phyloP scores from a whole-genome alignment of 2,329 filamentous ascomycete species.

The Nigrospora sphaerica region DNA sequence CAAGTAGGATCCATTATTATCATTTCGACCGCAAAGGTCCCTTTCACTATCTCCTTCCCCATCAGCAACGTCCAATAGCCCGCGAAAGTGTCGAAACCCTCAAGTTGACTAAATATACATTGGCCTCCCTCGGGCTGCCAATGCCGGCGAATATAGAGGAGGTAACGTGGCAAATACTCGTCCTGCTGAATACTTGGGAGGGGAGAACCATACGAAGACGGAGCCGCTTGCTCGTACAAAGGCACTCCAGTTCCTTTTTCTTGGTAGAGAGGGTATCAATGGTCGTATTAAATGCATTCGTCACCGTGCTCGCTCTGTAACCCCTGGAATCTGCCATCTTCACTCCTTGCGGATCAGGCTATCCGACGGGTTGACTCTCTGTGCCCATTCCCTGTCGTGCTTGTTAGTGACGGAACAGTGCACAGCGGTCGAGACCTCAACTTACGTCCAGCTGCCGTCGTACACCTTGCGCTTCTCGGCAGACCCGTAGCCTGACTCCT shows the following conservation, averaged over 20 bases:
- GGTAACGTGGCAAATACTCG: no score
- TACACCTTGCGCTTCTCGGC: conserved; percentile 69
- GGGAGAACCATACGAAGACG: not conserved
- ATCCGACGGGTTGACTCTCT: conserved; percentile 54
- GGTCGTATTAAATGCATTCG: conserved; percentile 5
- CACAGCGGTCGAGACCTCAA: conserved; percentile 17
- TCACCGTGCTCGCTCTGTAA: not conserved
- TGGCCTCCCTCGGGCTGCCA: no score
- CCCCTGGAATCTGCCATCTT: not conserved
- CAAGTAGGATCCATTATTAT: no score
- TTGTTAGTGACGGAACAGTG: conserved; percentile 16
- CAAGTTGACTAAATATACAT: no score
- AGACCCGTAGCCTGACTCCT: conserved; percentile 67
- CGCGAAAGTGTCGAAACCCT: no score
- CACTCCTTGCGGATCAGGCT: conserved; percentile 51
- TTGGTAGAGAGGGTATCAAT: conserved; percentile 16
- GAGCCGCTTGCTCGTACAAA: not conserved
- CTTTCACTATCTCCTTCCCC: no score
- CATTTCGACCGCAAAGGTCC: no score
- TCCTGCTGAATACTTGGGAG: no score
- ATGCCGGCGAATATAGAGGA: no score
- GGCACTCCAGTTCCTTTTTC: not conserved
- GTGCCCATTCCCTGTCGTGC: conserved; percentile 54
- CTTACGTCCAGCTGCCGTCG: conserved; percentile 97
- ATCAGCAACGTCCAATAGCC: no score